Conservation (phyloP, 257 asterid genomes). For the Ajuga chamaepitys region DNA sequence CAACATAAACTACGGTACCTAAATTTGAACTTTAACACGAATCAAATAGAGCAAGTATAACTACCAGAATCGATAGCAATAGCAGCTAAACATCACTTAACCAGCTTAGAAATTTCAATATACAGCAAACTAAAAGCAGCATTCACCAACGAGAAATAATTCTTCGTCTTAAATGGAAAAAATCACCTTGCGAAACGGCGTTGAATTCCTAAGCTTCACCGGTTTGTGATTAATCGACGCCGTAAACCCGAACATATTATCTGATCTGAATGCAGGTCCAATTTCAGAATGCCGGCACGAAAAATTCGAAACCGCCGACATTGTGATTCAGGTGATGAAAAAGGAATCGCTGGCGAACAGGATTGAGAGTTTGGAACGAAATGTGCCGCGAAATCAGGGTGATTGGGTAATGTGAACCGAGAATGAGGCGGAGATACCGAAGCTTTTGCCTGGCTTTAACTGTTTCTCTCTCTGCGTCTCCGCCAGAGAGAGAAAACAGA, state of each 20-base stretch:
- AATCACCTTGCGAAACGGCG: constrained; percentile 30
- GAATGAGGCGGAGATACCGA: constrained; percentile 34
- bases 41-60: not conserved
- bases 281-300: constrained; percentile 37
- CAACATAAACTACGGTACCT: not conserved
- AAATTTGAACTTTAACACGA: not conserved
- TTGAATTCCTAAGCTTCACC: constrained; percentile 6
- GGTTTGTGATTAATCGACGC: constrained; percentile 14
- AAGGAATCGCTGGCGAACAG: not conserved
- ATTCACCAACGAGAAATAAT: constrained; percentile 1
- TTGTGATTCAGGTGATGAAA: constrained; percentile 13
- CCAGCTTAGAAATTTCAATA: not conserved
- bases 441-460: constrained; percentile 17
- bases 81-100: not conserved
- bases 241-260: constrained; percentile 11
- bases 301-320: constrained; percentile 42
- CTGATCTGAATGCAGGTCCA: constrained; percentile 35
- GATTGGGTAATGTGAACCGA: not conserved
- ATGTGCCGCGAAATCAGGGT: constrained; percentile 9
- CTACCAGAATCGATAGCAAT: not conserved
- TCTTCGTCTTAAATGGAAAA: not conserved
- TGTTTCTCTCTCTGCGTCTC: constrained; percentile 20
- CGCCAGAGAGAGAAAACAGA: constrained; percentile 22
- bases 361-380: not conserved
- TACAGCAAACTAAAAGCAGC: not conserved